Percentiles rank a stretch among this genome's conserved stretches.
These are phyloP conservation scores for Calamus simplicifolius DNA, from an alignment of 176 grass and related monocot genomes.

Conservation along the genomic window DNA sequence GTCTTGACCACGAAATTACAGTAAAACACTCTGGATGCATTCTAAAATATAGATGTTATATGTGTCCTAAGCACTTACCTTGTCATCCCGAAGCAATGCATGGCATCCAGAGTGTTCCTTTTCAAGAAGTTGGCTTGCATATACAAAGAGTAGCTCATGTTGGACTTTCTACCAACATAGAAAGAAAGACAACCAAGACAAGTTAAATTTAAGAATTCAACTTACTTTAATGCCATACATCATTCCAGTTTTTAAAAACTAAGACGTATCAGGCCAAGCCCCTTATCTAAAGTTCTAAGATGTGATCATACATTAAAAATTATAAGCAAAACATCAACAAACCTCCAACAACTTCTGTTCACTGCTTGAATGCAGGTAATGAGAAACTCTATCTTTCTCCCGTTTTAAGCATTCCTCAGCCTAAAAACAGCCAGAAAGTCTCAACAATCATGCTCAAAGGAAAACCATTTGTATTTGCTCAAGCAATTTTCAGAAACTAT, in stretches of 20 bases:
- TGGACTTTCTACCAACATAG: constrained; percentile 62
- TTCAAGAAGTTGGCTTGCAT: constrained; percentile 80
- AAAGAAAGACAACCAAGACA: not conserved
- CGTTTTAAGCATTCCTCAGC: constrained; percentile 83
- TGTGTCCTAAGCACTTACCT: constrained; percentile 37
- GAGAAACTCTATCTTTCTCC: constrained; percentile 86
- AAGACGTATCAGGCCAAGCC: not conserved
- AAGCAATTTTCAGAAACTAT: not conserved
- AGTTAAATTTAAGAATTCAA: not conserved
- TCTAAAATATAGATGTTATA: not conserved
- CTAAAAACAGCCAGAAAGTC: constrained; percentile 39
- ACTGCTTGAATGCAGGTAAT: constrained; percentile 92
- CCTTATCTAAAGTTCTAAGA: not conserved
- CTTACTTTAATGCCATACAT: not conserved
- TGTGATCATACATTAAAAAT: not conserved
- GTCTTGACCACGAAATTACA: not conserved
- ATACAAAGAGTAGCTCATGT: constrained; percentile 75
- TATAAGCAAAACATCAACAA: constrained; percentile 7
- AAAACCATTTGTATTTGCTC: too few relatives aligned
- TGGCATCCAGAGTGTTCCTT: constrained; percentile 92
- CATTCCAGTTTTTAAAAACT: not conserved
- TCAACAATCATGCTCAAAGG: not conserved
- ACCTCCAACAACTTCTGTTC: constrained; percentile 96
- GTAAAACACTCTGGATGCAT: not conserved
- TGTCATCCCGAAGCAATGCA: constrained; percentile 88